Percentiles rank a stretch among this genome's conserved stretches.
Conservation (phyloP, 768 basidiomycete genomes). For the Crucibulum laeve region DNA sequence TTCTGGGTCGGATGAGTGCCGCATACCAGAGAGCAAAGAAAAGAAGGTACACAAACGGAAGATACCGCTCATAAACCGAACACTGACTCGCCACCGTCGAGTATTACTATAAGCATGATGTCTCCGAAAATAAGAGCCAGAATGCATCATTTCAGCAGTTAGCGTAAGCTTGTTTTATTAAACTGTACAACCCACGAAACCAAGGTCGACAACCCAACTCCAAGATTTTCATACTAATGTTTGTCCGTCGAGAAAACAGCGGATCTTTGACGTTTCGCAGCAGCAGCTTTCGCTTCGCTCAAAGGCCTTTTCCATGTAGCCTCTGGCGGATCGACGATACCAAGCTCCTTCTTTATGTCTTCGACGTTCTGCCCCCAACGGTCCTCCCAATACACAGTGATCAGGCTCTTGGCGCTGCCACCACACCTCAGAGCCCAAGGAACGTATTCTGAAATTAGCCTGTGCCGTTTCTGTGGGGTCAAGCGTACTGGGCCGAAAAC, state of each 20-base stretch:
- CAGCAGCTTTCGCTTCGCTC: conserved; percentile 54
- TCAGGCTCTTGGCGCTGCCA: conserved; percentile 64
- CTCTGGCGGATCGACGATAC: conserved; percentile 79
- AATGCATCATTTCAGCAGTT: too few relatives aligned
- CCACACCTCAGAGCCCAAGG: conserved; percentile 93
- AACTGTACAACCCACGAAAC: too few relatives aligned
- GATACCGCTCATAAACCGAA: too few relatives aligned
- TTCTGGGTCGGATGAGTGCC: too few relatives aligned
- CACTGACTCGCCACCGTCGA: too few relatives aligned
- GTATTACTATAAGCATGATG: too few relatives aligned
- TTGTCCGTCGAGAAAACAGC: too few relatives aligned
- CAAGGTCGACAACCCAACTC: too few relatives aligned
- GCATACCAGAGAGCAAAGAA: too few relatives aligned
- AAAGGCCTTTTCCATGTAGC: conserved; percentile 66
- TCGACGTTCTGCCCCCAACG: conserved; percentile 82
- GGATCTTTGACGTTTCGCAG: conserved; percentile 32
- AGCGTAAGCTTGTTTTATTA: too few relatives aligned
- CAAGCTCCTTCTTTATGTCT: conserved; percentile 81
- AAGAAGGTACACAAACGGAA: too few relatives aligned
- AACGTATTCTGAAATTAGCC: conserved; percentile 76
- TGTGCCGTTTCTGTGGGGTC: conserved; percentile 42
- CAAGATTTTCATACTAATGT: conserved; percentile 1
- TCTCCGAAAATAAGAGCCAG: too few relatives aligned
- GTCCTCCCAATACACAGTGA: conserved; percentile 95
- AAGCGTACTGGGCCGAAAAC: conserved; percentile 77